A percentile compares a stretch with the other conserved stretches of the same genome.
Conservation (phyloP, 2,329 filamentous ascomycete genomes). For the Colletotrichum viniferum region DNA sequence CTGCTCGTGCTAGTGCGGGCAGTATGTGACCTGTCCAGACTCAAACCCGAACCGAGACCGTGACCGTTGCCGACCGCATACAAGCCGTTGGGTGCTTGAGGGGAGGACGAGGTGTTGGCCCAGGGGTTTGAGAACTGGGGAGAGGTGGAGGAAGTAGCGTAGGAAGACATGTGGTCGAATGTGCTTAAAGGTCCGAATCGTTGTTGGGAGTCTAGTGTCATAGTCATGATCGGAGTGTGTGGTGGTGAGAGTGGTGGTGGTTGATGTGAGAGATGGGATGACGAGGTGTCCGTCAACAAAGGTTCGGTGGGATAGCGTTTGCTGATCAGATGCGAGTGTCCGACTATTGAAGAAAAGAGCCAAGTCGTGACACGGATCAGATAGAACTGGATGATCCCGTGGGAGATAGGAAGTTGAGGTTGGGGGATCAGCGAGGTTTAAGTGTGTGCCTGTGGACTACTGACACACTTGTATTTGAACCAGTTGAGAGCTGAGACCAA, state of each 20-base stretch:
- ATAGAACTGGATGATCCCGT: conserved; percentile 37
- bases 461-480: conserved; percentile 23
- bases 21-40: conserved; percentile 56
- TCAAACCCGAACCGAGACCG: conserved; percentile 61
- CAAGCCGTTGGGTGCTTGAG: conserved; percentile 58
- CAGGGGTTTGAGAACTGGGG: conserved; percentile 93
- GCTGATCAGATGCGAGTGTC: conserved; percentile 60
- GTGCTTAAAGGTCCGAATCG: conserved; percentile 73
- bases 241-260: neutral
- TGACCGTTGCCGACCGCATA: conserved; percentile 60
- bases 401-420: conserved; percentile 26
- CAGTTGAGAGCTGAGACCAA: conserved; percentile 41
- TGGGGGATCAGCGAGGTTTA: conserved; percentile 62
- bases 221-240: conserved; percentile 74
- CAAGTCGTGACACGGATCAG: conserved; percentile 45
- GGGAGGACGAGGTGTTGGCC: conserved; percentile 63
- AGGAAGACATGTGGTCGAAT: conserved; percentile 79
- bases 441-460: conserved; percentile 24
- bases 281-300: conserved; percentile 22
- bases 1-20: conserved; percentile 63
- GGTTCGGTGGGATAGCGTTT: conserved; percentile 32
- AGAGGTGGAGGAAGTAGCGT: conserved; percentile 57
- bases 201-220: conserved; percentile 91
- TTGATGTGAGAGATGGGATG: conserved; percentile 14
- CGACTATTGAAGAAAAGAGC: conserved; percentile 41